Evolutionary conservation across 768 basidiomycete genomes (phyloP).

Genomic region (Suillus luteus): DNA sequence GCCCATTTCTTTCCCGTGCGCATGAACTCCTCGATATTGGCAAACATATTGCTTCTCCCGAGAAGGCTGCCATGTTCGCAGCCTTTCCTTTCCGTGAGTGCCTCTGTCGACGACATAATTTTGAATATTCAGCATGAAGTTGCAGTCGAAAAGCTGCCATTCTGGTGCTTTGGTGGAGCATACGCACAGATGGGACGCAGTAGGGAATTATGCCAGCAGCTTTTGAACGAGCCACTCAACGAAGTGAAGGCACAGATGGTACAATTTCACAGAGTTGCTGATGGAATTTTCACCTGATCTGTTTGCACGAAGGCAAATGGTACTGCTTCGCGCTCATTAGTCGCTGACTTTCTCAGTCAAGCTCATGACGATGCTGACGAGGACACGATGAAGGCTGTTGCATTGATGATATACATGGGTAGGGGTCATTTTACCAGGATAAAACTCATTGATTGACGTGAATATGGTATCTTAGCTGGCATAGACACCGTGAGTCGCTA

Average conservation of each 20-base stretch:
- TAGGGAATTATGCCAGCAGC: background rate
- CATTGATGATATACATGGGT: background rate
- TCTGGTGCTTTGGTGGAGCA: background rate
- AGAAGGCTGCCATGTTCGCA: constrained; percentile 3
- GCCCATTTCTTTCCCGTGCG: background rate
- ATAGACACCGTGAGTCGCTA: constrained; percentile 8
- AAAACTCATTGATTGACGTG: background rate
- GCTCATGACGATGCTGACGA: background rate
- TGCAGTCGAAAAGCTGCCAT: background rate
- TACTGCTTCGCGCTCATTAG: background rate
- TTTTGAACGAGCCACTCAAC: background rate
- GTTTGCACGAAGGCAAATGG: background rate
- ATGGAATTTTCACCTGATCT: background rate
- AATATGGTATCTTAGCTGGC: background rate
- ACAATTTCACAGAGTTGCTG: background rate
- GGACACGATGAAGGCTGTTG: background rate
- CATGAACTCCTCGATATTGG: background rate
- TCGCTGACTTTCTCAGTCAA: constrained; percentile 2
- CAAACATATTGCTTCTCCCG: background rate
- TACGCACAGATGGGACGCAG: background rate
- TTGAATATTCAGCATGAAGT: background rate
- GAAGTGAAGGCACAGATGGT: constrained; percentile 2
- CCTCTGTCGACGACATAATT: background rate
- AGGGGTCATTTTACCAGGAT: background rate
- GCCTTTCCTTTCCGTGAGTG: constrained; percentile 13